A percentile compares a stretch with the other conserved stretches of the same genome.
These are phyloP conservation scores for Hygrocybe punicea DNA, from an alignment of 768 basidiomycete genomes.

Conservation along the genomic window DNA sequence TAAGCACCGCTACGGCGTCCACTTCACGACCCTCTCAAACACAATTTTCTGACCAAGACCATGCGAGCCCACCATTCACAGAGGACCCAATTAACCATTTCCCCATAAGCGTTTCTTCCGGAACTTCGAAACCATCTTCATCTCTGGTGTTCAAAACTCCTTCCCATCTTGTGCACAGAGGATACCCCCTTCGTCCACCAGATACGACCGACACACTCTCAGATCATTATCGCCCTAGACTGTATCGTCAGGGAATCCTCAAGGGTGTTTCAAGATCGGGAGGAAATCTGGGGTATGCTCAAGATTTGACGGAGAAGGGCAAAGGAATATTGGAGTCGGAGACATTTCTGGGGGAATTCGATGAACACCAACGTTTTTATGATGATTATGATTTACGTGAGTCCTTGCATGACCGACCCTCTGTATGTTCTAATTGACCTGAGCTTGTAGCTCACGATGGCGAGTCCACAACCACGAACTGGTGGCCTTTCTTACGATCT, in stretches of 20 bases:
- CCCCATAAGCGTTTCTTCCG: background rate
- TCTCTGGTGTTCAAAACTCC: background rate
- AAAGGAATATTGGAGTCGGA: background rate
- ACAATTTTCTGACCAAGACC: no score
- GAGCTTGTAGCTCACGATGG: constrained; percentile 65
- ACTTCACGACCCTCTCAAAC: no score
- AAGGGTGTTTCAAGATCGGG: background rate
- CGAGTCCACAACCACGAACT: constrained; percentile 29
- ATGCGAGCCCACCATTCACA: background rate
- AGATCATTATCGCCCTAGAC: background rate
- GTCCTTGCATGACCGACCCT: constrained; percentile 23
- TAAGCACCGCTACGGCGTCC: background rate
- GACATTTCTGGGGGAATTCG: background rate
- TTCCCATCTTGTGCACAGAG: background rate
- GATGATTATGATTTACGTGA: constrained; percentile 77
- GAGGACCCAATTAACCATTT: background rate
- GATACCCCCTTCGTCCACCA: constrained; percentile 16
- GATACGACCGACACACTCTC: constrained; percentile 3
- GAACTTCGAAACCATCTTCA: background rate
- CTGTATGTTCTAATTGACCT: background rate
- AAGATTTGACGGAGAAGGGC: background rate
- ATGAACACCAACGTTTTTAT: constrained; percentile 45
- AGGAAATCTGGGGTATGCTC: background rate
- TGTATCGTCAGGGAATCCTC: background rate
- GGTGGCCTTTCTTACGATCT: background rate